Evolutionary conservation across 1,284 basidiomycete species (phyloP), one percentile per base, ranked within the genome.

Genomic region (Ceratobasidium sp.): DNA sequence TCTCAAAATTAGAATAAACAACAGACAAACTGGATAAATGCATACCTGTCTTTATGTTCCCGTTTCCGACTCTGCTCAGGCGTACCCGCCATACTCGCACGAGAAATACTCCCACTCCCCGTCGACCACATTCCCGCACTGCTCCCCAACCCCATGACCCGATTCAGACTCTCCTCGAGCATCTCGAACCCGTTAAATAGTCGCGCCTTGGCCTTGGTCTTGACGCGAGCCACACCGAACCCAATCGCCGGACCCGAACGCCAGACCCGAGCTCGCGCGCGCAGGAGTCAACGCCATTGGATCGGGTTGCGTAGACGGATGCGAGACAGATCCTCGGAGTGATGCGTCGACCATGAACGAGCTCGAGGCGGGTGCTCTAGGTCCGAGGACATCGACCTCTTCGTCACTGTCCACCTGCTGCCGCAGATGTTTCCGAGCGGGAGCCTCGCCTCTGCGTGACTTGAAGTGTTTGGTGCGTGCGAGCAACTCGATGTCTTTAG

Each of bases 351-450:
- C n/a, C n/a, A n/a, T n/a, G n/a, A n/a, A n/a, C n/a, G n/a, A n/a
- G n/a, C n/a, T n/a, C n/a, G n/a, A n/a, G n/a, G 57, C 35, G 32
- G 35, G 38, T 21, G 57, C 21, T 23, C 57, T 59, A 18, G 57
- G 57, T 23, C 38, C 44, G 35, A 59, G 38, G 57, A 50, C 44
- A 49, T 67, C 64, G n/a, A 55, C 44, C 38, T 67, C 64, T 21
- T 67, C 64, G 38, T 67, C 64, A 21, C 64, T 67, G 64, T 67
- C 64, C 50, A 67, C 44, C 50, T 49, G n/a, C 6, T 16, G 59
- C 5, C 28, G 41, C 5, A 26, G 43, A 2, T 21, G 59, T 28
- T 46, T n/a, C 55, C 55, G 30, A 14, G 23, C 23, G 49, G 32
- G 50, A 30, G 57, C 38, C 54, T 28, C 30, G n/a, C n/a, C n/a